phyloP scores from a whole-genome alignment of 129 eudicot genomes.

The Saposhnikovia divaricata region DNA sequence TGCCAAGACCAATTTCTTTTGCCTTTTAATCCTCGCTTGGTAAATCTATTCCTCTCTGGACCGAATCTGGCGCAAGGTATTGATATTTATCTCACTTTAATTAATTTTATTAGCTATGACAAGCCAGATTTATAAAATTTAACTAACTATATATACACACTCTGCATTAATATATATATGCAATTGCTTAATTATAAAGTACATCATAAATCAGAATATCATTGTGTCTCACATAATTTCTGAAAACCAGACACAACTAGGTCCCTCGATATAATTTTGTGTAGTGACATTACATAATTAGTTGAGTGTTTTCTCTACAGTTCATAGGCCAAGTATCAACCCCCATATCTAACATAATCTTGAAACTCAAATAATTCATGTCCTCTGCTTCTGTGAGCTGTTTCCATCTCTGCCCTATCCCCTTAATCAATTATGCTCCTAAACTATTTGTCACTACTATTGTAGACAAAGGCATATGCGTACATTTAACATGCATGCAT shows the following conservation, averaged over 20 bases:
- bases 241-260: background rate
- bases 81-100: background rate
- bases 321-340: background rate
- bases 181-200: background rate
- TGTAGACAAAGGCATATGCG: background rate
- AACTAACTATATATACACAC: too few species aligned
- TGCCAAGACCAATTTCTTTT: background rate
- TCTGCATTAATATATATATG: background rate
- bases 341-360: slow-evolving; percentile 9
- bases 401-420: background rate
- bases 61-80: background rate
- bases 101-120: background rate
- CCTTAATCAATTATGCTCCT: background rate
- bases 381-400: background rate
- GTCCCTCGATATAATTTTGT: background rate
- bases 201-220: background rate
- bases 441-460: background rate
- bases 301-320: background rate
- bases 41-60: background rate
- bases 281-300: background rate
- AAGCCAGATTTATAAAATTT: too few species aligned
- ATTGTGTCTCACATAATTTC: background rate
- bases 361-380: background rate
- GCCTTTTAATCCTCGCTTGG: background rate
- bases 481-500: background rate